phyloP scores from a whole-genome alignment of 495 filamentous ascomycete species.

The Xylaria longipes region DNA sequence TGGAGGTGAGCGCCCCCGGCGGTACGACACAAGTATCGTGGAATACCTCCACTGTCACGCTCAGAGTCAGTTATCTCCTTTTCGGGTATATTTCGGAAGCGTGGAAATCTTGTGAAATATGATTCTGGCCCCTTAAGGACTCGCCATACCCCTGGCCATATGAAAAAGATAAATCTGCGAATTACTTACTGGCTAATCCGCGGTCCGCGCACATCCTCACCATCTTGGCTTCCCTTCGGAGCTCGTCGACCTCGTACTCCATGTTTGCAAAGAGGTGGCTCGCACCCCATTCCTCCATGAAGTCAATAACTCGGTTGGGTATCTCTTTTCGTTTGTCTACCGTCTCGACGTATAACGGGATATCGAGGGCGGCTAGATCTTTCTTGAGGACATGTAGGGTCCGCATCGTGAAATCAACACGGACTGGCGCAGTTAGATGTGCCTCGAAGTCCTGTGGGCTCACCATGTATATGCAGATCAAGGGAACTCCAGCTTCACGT shows the following conservation, averaged over 20 bases:
- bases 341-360: slow-evolving; percentile 79
- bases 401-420: slow-evolving; percentile 82
- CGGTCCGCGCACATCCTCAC: slow-evolving; percentile 63
- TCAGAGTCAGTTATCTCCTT: background rate
- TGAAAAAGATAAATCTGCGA: no score
- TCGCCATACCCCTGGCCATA: background rate
- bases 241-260: slow-evolving; percentile 82
- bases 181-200: slow-evolving; percentile 55
- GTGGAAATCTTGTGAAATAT: background rate
- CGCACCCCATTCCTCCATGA: slow-evolving; percentile 76
- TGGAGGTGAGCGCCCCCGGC: slow-evolving; percentile 68
- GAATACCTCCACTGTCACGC: slow-evolving; percentile 55
- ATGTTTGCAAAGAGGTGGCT: slow-evolving; percentile 74
- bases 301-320: slow-evolving; percentile 67
- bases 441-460: slow-evolving; percentile 88
- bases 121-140: background rate
- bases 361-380: slow-evolving; percentile 73
- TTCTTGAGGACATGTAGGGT: slow-evolving; percentile 67
- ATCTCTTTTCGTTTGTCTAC: slow-evolving; percentile 69
- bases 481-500: slow-evolving; percentile 64
- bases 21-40: slow-evolving; percentile 85
- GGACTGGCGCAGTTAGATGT: slow-evolving; percentile 72
- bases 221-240: slow-evolving; percentile 73
- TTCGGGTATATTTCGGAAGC: background rate
- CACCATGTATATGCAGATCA: slow-evolving; percentile 80